Evolutionary conservation across 768 basidiomycete species (phyloP), one percentile per base, ranked within the genome.

Genomic region (Neoboletus brunneissimus): DNA sequence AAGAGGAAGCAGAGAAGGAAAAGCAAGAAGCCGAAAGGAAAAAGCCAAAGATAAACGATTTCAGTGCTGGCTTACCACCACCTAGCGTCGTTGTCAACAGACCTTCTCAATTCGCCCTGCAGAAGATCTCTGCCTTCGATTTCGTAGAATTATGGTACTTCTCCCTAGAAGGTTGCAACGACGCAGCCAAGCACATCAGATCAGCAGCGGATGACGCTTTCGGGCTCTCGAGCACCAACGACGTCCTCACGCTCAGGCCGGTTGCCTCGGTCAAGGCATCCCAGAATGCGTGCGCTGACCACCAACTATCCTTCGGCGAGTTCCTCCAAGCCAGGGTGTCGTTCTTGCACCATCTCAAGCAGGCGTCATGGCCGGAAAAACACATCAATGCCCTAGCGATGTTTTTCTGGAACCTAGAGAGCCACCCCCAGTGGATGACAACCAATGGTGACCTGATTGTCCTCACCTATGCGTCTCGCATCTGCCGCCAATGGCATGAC

Each of bases 341-440:
- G 0, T 40, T 40, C n/a, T 8, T 40, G 0, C 38, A 40, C 38
- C 38, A 40, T 5, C 7, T 40, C 18, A 40, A 18, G 1, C 9
- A 18, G 1, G 18, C n/a, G 0, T 1, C 8, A 0, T 40, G 38
- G 38, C 18, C 18, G 0, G 3, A 13, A 1, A 40, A 51, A 20
- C 50, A 51, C 13, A 22, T 29, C 5, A 31, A 41, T 5, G 20
- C 29, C 1, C 18, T 51, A 0, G 6, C 25, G 3, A 41, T 40
- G 38, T 51, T 51, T 7, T 51, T 51, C 38, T 51, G 38, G 38
- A 27, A 51, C 3, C 2, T 51, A 0, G n/a, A 51, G 2, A 51
- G 27, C 16, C n/a, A 47, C 11, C 10, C n/a, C 0, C 29, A n/a
- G 5, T 1, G 12, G 0, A 13, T 1, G 4, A 10, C 0, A 1